phyloP scores from a whole-genome alignment of 768 basidiomycete species.

The Strobilomyces confusus region DNA sequence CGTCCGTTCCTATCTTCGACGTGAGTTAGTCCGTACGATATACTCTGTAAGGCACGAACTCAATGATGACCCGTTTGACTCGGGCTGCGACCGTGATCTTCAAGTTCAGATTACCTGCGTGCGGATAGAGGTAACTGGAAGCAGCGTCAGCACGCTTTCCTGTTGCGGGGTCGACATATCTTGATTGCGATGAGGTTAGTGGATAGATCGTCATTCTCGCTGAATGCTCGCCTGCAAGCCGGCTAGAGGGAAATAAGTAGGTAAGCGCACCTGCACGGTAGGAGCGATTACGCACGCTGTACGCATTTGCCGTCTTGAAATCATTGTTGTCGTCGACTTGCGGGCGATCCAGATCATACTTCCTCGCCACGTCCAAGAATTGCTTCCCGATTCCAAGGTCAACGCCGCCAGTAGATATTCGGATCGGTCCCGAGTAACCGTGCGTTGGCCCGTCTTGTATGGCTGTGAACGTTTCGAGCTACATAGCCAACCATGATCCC shows the following conservation, averaged over 20 bases:
- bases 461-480: slow-evolving; percentile 36
- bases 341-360: slow-evolving; percentile 45
- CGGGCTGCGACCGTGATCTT: slow-evolving; percentile 27
- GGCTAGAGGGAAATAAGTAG: slow-evolving; percentile 3
- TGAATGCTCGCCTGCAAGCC: slow-evolving; percentile 11
- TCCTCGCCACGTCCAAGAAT: slow-evolving; percentile 42
- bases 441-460: slow-evolving; percentile 32
- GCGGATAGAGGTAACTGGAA: slow-evolving; percentile 38
- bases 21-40: neutral
- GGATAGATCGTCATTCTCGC: no score
- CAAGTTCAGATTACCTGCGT: slow-evolving; percentile 28
- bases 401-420: slow-evolving; percentile 15
- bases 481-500: slow-evolving; percentile 41
- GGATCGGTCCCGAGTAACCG: slow-evolving; percentile 33
- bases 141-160: slow-evolving; percentile 30
- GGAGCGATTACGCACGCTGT: slow-evolving; percentile 18
- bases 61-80: slow-evolving; percentile 8
- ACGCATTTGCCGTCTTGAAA: slow-evolving; percentile 30
- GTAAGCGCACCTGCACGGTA: no score
- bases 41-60: neutral
- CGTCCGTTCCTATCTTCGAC: neutral
- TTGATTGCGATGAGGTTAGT: slow-evolving; percentile 17
- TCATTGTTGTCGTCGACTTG: slow-evolving; percentile 45
- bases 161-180: slow-evolving; percentile 49
- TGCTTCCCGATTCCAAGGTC: slow-evolving; percentile 31